Conservation (phyloP, 306 rosid genomes). For the Medicago truncatula region DNA sequence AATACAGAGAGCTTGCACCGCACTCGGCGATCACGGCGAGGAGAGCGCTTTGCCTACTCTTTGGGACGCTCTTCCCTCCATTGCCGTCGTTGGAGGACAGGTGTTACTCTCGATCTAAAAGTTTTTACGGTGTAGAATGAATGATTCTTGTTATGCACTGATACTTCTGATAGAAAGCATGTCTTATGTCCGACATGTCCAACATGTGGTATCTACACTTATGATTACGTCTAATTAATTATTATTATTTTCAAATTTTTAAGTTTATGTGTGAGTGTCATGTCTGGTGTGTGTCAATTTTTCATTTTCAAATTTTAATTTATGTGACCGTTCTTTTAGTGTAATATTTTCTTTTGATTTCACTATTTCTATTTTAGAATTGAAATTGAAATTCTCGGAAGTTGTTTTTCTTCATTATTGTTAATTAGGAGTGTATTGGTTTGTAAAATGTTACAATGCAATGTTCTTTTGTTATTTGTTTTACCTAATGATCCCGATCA, state of each 20-base stretch:
- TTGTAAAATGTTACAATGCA: not conserved
- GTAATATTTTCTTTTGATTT: not conserved
- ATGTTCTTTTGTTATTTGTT: not conserved
- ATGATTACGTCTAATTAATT: too few relatives aligned
- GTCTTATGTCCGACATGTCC: too few relatives aligned
- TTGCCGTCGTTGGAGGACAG: constrained; percentile 99
- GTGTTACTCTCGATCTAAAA: constrained; percentile 47
- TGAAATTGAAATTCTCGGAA: not conserved
- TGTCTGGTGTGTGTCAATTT: too few relatives aligned
- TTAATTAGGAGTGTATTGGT: constrained; percentile 4
- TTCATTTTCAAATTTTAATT: not conserved
- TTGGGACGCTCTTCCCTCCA: constrained; percentile 97
- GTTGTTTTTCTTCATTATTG: too few relatives aligned
- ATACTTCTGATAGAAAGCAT: too few relatives aligned
- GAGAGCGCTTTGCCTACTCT: constrained; percentile 91
- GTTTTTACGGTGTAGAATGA: not conserved
- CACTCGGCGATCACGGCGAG: constrained; percentile 97
- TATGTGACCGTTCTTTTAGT: not conserved
- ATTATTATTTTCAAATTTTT: too few relatives aligned
- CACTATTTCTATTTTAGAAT: not conserved
- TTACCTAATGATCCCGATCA: not conserved
- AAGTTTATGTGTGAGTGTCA: too few relatives aligned
- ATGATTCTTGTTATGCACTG: not conserved
- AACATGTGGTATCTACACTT: too few relatives aligned
- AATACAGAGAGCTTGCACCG: constrained; percentile 97